Base-by-base conservation (phyloP, 345 rosid species). In the Laguncularia racemosa region DNA sequence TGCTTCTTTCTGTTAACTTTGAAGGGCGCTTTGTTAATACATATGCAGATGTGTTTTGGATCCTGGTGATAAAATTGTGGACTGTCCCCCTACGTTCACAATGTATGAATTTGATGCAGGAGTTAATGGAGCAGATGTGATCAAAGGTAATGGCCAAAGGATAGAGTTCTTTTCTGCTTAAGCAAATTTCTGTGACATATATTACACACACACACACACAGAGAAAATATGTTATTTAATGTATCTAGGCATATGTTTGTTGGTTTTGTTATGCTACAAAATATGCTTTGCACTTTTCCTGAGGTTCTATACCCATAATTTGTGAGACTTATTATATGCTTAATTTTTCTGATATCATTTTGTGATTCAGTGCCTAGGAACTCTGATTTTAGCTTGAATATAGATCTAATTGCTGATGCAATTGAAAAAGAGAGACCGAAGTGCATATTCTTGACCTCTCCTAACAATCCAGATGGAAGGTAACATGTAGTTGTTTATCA, bases 391-490 rank as follows among this genome's bases (percentile, higher is more conserved):
- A 84, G 86, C 82, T 75, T 93, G 84, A 76, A 93, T 45, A 76
- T 89, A 54, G 87, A 87, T 60, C 84, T 66, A 61, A 89, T 93
- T 16, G 71, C 80, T 68, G 83, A 82, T 67, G 84, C 68, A 50
- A 81, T 89, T 59, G 69, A 73, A 60, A 61, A 11, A 60, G 96
- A 89, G 64, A 89, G 81, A 56, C 97, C 99, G 19, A 93, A 93
- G 77, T 87, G 96, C 76, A 87, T 89, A 69, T 93, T 93, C 67
- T 76, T 93, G 49, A 93, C 99, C 44, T 87, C 95, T 57, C 97
- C 99, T 14, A 93, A 93, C 68, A 93, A 93, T 71, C 99, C 99
- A 33, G 97, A 93, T 73, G 99, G 97, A 54, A 93, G 99, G 98
- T 88, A 65, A 55, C 21, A 57, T 13, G 43, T 23, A 53, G 23